These are phyloP conservation scores for Volvox africanus DNA, from an alignment of 139 green algal genomes.

Conservation along the genomic window DNA sequence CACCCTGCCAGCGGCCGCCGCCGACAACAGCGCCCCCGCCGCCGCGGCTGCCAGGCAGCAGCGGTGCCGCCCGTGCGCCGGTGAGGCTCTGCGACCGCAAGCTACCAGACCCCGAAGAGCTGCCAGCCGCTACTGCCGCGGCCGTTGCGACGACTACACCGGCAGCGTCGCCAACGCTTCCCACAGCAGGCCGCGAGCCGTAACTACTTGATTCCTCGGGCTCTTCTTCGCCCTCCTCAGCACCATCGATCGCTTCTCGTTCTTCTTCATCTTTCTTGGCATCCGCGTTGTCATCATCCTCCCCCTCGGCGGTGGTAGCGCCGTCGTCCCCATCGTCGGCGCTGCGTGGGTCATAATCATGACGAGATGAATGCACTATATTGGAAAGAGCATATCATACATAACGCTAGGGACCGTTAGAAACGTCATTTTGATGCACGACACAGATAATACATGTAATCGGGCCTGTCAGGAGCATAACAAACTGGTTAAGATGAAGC, in stretches of 20 bases:
- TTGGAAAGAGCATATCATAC: too few relatives aligned
- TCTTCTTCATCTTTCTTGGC: not conserved
- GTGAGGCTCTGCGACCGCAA: not conserved
- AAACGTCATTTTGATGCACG: too few relatives aligned
- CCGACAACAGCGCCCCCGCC: slow-evolving; percentile 5
- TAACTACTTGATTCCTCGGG: too few relatives aligned
- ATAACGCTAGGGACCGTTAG: too few relatives aligned
- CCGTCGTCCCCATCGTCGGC: not conserved
- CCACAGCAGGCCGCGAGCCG: too few relatives aligned
- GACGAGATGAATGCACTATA: too few relatives aligned
- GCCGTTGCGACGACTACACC: not conserved
- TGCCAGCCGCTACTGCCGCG: not conserved
- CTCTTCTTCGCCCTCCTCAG: not conserved
- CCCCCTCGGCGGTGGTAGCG: not conserved
- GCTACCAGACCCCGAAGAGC: not conserved
- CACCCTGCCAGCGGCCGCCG: slow-evolving; percentile 29
- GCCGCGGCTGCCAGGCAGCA: not conserved
- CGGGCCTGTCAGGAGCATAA: too few relatives aligned
- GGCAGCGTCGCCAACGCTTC: not conserved
- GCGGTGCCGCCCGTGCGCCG: not conserved
- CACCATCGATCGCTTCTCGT: not conserved
- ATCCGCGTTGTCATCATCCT: not conserved
- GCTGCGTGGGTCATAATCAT: not conserved
- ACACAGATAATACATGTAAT: too few relatives aligned
- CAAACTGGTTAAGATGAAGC: too few relatives aligned